Base-by-base conservation (phyloP, 768 basidiomycete species). In the Tylopilus felleus region DNA sequence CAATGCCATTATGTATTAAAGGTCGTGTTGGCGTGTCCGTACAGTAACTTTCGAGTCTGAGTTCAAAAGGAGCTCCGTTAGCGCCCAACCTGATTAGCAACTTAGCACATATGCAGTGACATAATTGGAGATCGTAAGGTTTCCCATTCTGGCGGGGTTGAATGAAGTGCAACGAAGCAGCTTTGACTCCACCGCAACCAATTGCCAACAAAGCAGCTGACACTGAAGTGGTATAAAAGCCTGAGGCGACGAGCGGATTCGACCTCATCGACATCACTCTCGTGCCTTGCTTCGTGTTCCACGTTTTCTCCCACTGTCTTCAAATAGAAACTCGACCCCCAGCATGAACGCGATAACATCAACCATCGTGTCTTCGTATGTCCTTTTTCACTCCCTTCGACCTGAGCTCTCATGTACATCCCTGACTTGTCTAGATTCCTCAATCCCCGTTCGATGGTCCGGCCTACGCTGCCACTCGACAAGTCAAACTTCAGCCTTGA, bases 401-500 rank as follows among this genome's bases (percentile, higher is more conserved):
- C 46, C 17, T 19, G 7, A 1, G 17, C 57, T 62, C 35, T 62
- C 55, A 70, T 68, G 67, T 60, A 62, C 21, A 51, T 66, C 23
- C 65, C 62, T 4, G 2, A 40, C 17, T 3, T 58, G 7, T 56
- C 57, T 21, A 67, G 65, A 35, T 23, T 52, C 35, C 39, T 61
- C 19, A 14, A 17, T 16, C 56, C 42, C 14, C 61, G 62, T 29
- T 62, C 62, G 22, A 57, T 65, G 56, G 47, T 48, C 12, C 8
- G 31, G 3, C 17, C 47, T 8, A 46, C 52, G 3, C 39, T 66
- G 21, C 38, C 62, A 12, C 53, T 69, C 21, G 57, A 60, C 35
- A 49, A 45, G 12, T 62, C 67, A 38, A 27, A 29, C 1, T 71
- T 69, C 47, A 60, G 56, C 17, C 71, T 72, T 1, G 64, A 71